Evolutionary conservation across 106 monocot genomes (phyloP).

Genomic region (Apostasia shenzhenica): DNA sequence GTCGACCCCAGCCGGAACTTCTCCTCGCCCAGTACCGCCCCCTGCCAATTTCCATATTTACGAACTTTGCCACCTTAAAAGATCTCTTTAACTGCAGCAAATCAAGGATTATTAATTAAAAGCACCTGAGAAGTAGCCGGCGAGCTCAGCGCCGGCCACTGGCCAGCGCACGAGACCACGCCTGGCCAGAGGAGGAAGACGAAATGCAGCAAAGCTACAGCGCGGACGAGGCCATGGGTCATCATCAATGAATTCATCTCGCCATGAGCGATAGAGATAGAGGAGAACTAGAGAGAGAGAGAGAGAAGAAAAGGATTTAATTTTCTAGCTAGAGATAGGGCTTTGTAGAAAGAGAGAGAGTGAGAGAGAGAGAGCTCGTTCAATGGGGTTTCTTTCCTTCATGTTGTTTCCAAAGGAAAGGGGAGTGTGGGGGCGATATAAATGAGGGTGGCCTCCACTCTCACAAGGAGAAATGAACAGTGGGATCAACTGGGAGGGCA

Average conservation of each 20-base stretch:
- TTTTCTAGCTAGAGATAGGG: no score
- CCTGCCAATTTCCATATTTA: neutral
- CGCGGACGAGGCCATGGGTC: conserved; percentile 1
- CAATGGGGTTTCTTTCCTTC: neutral
- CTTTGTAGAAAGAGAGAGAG: neutral
- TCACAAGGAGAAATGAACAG: neutral
- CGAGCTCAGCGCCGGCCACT: neutral
- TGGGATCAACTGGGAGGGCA: neutral
- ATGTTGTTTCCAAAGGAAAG: neutral
- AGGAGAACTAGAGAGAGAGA: neutral
- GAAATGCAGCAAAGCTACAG: neutral
- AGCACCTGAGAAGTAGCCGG: neutral
- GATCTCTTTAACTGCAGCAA: neutral
- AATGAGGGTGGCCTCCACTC: neutral
- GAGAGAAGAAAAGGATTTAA: no score
- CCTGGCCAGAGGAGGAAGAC: neutral
- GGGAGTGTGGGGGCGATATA: neutral
- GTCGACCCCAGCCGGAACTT: conserved; percentile 73
- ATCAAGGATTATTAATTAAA: neutral
- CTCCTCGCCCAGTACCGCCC: conserved; percentile 40
- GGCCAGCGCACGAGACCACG: neutral
- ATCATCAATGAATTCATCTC: neutral
- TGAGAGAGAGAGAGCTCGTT: neutral
- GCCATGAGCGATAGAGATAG: neutral
- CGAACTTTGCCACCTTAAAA: neutral